A percentile compares a stretch with the other conserved stretches of the same genome.
phyloP scores from a whole-genome alignment of 2,329 filamentous ascomycete genomes.

The Arthrobotrys musiformis region DNA sequence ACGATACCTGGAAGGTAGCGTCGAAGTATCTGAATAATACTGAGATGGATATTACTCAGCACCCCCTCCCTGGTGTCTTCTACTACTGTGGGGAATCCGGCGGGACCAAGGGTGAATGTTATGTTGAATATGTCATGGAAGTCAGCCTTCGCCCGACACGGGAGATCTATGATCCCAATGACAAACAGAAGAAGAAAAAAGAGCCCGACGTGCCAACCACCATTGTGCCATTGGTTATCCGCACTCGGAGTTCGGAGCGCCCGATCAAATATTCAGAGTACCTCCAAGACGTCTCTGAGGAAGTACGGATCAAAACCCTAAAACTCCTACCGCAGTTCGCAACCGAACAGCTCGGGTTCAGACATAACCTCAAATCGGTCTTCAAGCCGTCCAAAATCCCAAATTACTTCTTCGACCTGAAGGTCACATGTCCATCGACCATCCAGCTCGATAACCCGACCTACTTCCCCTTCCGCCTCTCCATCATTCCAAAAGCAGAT shows the following conservation, averaged over 20 bases:
- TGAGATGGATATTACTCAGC: conserved; percentile 36
- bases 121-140: conserved; percentile 48
- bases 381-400: conserved; percentile 38
- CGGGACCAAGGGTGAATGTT: conserved; percentile 16
- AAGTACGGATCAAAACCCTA: conserved; percentile 26
- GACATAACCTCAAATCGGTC: conserved; percentile 30
- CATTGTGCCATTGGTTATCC: conserved; percentile 23
- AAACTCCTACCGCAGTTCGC: conserved; percentile 36
- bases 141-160: conserved; percentile 10
- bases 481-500: conserved; percentile 25
- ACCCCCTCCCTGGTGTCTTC: conserved; percentile 45
- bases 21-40: conserved; percentile 46
- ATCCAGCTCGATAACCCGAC: conserved; percentile 39
- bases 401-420: conserved; percentile 40
- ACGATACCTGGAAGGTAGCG: conserved; percentile 37
- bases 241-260: conserved; percentile 21
- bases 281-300: conserved; percentile 4
- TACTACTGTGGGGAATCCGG: conserved; percentile 36
- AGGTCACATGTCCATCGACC: conserved; percentile 20
- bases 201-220: conserved; percentile 16
- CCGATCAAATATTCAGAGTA: conserved; percentile 27
- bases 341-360: conserved; percentile 32
- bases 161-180: not conserved
- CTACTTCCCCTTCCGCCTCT: conserved; percentile 34
- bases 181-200: conserved; percentile 27